A percentile compares a stretch with the other conserved stretches of the same genome.
Conservation (phyloP, 2,329 filamentous ascomycete species). For the Tolypocladium cylindrosporum region DNA sequence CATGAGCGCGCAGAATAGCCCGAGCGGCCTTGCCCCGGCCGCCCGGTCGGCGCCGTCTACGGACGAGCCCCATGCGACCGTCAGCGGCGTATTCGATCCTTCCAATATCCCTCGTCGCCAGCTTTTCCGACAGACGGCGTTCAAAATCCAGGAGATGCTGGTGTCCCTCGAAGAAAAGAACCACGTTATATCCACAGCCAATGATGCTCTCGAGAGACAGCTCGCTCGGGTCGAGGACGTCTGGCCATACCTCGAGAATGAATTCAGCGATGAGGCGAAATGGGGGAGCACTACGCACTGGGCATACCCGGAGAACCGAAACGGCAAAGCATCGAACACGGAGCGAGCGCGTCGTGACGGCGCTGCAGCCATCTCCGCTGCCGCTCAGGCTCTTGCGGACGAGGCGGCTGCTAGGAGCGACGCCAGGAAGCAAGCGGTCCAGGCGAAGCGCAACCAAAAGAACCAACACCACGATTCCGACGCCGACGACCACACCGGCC, state of each 20-base stretch:
- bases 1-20: conserved; percentile 41
- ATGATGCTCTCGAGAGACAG: conserved; percentile 79
- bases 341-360: conserved; percentile 73
- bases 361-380: conserved; percentile 66
- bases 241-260: conserved; percentile 74
- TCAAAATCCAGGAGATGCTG: conserved; percentile 74
- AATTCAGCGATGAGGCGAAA: conserved; percentile 91
- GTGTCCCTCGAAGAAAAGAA: conserved; percentile 95
- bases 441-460: conserved; percentile 64
- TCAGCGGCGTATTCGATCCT: conserved; percentile 37
- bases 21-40: conserved; percentile 25
- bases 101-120: conserved; percentile 57
- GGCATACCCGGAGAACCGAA: conserved; percentile 85
- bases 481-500: conserved; percentile 57
- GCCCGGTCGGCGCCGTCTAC: conserved; percentile 26
- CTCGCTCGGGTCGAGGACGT: conserved; percentile 76
- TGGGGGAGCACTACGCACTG: conserved; percentile 87
- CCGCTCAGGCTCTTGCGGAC: conserved; percentile 66
- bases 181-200: conserved; percentile 87
- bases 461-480: conserved; percentile 66
- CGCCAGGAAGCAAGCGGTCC: conserved; percentile 70
- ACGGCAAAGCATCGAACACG: conserved; percentile 51
- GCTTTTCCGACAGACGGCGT: conserved; percentile 68
- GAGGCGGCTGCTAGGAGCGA: conserved; percentile 80
- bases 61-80: conserved; percentile 31